phyloP scores from a whole-genome alignment of 2,329 filamentous ascomycete species.

The Bipolaris oryzae region DNA sequence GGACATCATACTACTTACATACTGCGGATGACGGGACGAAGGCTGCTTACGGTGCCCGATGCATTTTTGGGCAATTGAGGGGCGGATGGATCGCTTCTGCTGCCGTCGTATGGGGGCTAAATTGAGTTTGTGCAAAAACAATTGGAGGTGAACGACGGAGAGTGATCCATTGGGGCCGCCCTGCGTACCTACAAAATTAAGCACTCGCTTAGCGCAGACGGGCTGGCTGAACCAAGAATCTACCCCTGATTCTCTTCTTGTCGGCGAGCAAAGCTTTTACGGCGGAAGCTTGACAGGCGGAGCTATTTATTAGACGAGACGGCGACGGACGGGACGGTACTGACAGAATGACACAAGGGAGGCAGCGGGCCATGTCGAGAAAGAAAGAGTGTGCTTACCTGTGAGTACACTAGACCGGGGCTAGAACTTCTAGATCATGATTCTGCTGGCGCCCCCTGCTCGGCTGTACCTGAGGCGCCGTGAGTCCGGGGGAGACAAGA shows the following conservation, averaged over 20 bases:
- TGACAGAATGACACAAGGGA: neutral
- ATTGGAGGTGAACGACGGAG: conserved; percentile 1
- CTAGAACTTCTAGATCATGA: neutral
- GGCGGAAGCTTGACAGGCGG: conserved; percentile 27
- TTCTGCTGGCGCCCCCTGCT: neutral
- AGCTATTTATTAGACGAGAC: conserved; percentile 1
- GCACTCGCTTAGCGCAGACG: conserved; percentile 23
- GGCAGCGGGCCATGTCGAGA: conserved; percentile 1
- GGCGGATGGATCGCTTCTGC: neutral
- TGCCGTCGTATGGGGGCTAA: neutral
- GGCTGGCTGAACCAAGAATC: conserved; percentile 13
- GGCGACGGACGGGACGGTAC: neutral
- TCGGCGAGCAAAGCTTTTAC: conserved; percentile 24
- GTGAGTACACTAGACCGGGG: neutral
- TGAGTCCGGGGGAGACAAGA: neutral
- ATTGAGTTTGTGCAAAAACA: neutral
- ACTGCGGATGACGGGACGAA: neutral
- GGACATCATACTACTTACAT: neutral
- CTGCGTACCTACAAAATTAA: conserved; percentile 20
- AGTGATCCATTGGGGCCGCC: neutral
- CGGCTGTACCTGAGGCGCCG: neutral
- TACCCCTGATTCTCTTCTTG: conserved; percentile 19
- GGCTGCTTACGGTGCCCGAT: neutral
- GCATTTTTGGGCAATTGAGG: neutral
- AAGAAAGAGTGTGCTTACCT: neutral